phyloP scores from a whole-genome alignment of 2,329 filamentous ascomycete genomes.

The Dothistroma pini region DNA sequence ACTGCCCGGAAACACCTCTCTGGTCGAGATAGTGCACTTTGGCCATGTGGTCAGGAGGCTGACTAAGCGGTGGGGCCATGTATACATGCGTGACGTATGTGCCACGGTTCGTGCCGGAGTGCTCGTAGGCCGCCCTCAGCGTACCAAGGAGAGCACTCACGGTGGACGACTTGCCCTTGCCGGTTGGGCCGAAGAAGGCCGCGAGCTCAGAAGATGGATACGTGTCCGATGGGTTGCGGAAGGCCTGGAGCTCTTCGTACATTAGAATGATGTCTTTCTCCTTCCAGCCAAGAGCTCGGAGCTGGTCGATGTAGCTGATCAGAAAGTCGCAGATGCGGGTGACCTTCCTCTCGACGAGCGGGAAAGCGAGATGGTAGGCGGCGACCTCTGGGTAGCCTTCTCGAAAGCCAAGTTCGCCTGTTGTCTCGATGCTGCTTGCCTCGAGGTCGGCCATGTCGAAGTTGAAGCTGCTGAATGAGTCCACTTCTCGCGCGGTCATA shows the following conservation, averaged over 20 bases:
- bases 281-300: not conserved
- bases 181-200: slow-evolving; percentile 13
- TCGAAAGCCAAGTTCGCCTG: not conserved
- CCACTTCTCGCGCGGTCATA: not conserved
- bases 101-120: slow-evolving; percentile 12
- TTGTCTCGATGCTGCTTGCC: not conserved
- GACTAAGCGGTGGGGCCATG: not conserved
- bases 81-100: slow-evolving; percentile 15
- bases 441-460: not conserved
- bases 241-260: slow-evolving; percentile 2
- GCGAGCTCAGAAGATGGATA: slow-evolving; percentile 5
- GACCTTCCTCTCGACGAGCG: not conserved
- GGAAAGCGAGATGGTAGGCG: not conserved
- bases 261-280: not conserved
- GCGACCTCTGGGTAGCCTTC: not conserved
- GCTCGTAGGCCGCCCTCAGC: slow-evolving; percentile 7
- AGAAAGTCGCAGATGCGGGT: not conserved
- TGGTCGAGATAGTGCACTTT: slow-evolving; percentile 6
- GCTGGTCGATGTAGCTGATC: not conserved
- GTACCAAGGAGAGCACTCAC: slow-evolving; percentile 11
- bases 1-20: not conserved
- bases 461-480: not conserved
- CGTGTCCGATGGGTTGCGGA: slow-evolving; percentile 1
- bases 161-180: slow-evolving; percentile 19
- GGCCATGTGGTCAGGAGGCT: slow-evolving; percentile 1